Base-by-base conservation (phyloP, 495 filamentous ascomycete species). In the Oidiodendron maius region DNA sequence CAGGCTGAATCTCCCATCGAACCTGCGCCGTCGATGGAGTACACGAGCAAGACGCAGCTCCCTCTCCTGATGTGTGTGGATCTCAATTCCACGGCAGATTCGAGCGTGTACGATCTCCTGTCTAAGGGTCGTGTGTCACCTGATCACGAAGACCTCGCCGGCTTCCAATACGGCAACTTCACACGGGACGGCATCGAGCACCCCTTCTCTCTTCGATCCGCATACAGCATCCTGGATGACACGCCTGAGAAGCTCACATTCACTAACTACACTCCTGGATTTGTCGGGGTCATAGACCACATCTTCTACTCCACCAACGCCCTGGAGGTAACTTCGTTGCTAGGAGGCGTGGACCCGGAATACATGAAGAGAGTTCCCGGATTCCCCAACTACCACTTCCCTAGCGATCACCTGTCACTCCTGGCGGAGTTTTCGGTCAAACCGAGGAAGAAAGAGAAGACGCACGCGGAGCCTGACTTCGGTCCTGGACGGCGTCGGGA, bases 361-460 rank as follows among this genome's bases (percentile, higher is more conserved):
- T 95, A 97, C 65, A 82, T 98, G 48, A 82, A 84, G 56, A 76
- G 82, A 38, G 89, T 96, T 4, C 93, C 93, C 3, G 93, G 93
- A 0, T 98, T 97, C 67, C 93, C 93, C 10, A 95, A 97, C 58
- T 91, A 86, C 62, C 93, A 97, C 68, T 96, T 96, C 70, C 94
- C 94, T 1, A 93, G 89, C 64, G 93, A 98, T 65, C 93, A 98
- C 68, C 78, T 98, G 57, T 86, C 90, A 65, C 79, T 98, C 57
- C 80, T 89, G 69, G 85, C 87, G 47, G 89, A 97, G 68, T 96
- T 96, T 67, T 76, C 82, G 48, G 82, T 97, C 67, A 96, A 96
- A 69, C 76, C 77, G 20, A 68, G 78, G 43, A 96, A 94, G 71
- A 86, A 93, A 13, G 55, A 57, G 48, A 61, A 61, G 45, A 36